phyloP scores from a whole-genome alignment of 2,329 filamentous ascomycete species.

The Arachnopeziza araneosa region DNA sequence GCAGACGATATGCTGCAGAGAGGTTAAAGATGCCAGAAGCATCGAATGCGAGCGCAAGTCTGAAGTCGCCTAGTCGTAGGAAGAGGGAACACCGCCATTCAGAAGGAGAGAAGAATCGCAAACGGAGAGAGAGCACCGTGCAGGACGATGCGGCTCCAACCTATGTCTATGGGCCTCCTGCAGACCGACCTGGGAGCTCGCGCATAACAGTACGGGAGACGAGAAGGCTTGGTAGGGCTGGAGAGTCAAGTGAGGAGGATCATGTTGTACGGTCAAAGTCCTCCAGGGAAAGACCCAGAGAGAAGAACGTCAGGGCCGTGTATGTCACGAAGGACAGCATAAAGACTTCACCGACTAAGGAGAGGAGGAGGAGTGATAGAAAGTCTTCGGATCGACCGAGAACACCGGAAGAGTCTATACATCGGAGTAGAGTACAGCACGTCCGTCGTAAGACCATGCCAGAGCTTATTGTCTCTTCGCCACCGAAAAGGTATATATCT shows the following conservation, averaged over 20 bases:
- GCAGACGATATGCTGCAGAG: constrained; percentile 12
- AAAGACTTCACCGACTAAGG: constrained; percentile 11
- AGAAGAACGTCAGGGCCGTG: constrained; percentile 23
- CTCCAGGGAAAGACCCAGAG: constrained; percentile 16
- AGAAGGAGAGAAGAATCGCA: constrained; percentile 19
- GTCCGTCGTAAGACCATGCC: constrained; percentile 16
- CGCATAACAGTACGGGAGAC: constrained; percentile 15
- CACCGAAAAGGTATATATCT: constrained; percentile 21
- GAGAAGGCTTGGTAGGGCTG: constrained; percentile 18
- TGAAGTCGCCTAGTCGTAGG: constrained; percentile 16
- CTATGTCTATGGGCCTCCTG: constrained; percentile 21
- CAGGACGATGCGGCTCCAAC: constrained; percentile 12
- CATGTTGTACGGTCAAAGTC: constrained; percentile 4
- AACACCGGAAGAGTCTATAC: constrained; percentile 11
- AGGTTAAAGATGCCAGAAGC: constrained; percentile 23
- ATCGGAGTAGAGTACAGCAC: constrained; percentile 17
- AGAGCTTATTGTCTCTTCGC: constrained; percentile 6
- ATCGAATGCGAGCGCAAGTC: constrained; percentile 20
- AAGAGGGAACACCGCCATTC: constrained; percentile 16
- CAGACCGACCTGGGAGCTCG: constrained; percentile 9
- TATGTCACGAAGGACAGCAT: constrained; percentile 20
- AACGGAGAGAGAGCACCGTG: constrained; percentile 15
- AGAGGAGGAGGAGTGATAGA: constrained; percentile 10
- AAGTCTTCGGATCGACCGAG: neutral
- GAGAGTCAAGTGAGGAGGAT: constrained; percentile 18